Base-by-base conservation (phyloP, 305 asterid genomes). In the Fraxinus floribunda region DNA sequence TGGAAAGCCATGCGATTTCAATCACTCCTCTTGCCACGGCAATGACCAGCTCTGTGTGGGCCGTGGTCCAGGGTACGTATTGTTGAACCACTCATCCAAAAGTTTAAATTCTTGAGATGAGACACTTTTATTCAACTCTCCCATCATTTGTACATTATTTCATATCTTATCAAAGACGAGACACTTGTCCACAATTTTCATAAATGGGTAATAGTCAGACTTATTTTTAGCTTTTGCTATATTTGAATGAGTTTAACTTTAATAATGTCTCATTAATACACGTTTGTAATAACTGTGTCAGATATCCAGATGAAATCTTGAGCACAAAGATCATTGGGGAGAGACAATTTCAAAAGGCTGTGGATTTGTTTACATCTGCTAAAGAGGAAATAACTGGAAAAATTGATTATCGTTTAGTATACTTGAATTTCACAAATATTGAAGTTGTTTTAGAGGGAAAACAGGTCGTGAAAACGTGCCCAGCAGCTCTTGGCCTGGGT, bases 251-350 rank as follows among this genome's bases (percentile, higher is more conserved):
- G 64, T 52, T 52, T 52, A 52, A 52, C 30, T 0, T 60, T 7
- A 60, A 60, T 60, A 20, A 20, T 26, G 18, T 29, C 36, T 24
- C 18, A 4, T 11, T 6, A 29, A 24, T 29, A 68, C 13, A n/a
- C n/a, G 20, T 68, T 55, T 15, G 13, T 22, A 9, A 32, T 36
- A 60, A 11, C 57, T 75, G 22, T 24, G 0, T n/a, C 79, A 91
- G 93, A 34, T 89, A 90, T 84, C 93, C 92, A 0, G 90, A 91
- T 85, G 95, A 91, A 79, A 57, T 89, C n/a, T 81, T 83, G 88
- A 91, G 93, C 85, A 91, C 95, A 5, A 85, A 86, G 87, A 90
- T 91, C 39, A 90, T 90, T n/a, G 91, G 92, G 44, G 84, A 91
- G 85, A 90, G 92, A 78, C 95, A 91, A 13, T 89, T 89, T 70